Evolutionary conservation across 2,329 filamentous ascomycete genomes (phyloP).

Genomic region (Cytospora chrysosperma): DNA sequence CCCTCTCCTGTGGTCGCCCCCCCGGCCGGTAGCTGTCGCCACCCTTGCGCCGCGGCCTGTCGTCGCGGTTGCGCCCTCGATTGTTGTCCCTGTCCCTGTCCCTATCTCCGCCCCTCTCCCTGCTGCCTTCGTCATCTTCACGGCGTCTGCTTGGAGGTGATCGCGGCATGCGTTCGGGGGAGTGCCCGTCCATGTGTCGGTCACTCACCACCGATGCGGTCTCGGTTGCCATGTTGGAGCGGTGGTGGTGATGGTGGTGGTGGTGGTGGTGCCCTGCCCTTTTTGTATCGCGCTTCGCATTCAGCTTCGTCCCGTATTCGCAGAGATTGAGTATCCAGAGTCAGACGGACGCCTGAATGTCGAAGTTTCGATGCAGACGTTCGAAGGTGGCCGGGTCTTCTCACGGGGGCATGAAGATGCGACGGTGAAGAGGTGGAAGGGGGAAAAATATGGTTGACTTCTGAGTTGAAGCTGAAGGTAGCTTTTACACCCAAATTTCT

Average conservation of each 20-base stretch:
- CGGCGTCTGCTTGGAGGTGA: conserved; percentile 32
- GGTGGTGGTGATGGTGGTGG: too few relatives aligned
- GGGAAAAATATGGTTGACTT: neutral
- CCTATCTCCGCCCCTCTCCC: conserved; percentile 31
- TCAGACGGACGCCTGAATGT: neutral
- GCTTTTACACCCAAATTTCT: conserved; percentile 2
- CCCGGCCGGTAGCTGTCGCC: conserved; percentile 51
- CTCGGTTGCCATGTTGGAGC: conserved; percentile 22
- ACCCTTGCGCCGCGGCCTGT: conserved; percentile 40
- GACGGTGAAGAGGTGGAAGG: neutral
- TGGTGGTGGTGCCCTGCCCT: neutral
- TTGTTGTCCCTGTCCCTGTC: conserved; percentile 32
- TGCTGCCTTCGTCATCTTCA: conserved; percentile 27
- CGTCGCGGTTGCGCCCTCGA: conserved; percentile 23
- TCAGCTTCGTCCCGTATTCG: neutral
- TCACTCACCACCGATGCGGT: conserved; percentile 24
- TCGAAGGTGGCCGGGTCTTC: neutral
- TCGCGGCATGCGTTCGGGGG: conserved; percentile 30
- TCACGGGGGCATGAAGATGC: neutral
- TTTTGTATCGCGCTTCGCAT: neutral
- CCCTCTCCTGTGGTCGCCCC: conserved; percentile 15
- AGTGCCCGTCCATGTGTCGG: conserved; percentile 28
- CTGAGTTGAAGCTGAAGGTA: neutral
- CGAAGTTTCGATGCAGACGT: neutral
- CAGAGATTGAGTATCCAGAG: neutral